These are phyloP conservation scores for Arachnomyces sp. DNA, from an alignment of 2,329 filamentous ascomycete species.

Conservation along the genomic window DNA sequence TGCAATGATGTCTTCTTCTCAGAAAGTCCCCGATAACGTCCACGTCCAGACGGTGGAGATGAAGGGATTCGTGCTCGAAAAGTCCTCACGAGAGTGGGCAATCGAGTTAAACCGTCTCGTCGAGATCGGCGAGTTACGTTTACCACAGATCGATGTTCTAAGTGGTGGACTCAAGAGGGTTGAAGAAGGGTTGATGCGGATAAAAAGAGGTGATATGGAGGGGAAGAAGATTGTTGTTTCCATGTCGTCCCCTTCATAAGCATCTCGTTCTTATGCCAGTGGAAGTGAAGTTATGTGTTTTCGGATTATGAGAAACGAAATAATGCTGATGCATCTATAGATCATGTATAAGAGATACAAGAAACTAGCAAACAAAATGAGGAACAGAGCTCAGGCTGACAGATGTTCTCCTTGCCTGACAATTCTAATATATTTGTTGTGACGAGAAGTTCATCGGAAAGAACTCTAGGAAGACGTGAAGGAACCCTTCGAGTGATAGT, in stretches of 20 bases:
- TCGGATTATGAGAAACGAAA: no score
- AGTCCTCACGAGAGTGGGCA: conserved; percentile 20
- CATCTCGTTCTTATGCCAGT: no score
- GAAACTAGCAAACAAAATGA: no score
- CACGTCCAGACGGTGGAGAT: conserved; percentile 32
- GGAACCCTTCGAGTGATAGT: no score
- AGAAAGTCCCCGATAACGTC: conserved; percentile 22
- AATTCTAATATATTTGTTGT: no score
- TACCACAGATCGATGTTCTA: conserved; percentile 27
- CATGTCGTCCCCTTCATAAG: conserved; percentile 4
- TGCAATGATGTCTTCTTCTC: conserved; percentile 25
- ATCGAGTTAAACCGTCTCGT: conserved; percentile 26
- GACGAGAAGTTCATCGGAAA: no score
- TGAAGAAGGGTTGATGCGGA: conserved; percentile 23
- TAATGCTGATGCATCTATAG: no score
- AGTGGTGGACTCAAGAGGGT: conserved; percentile 28
- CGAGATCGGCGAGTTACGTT: conserved; percentile 17
- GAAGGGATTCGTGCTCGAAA: conserved; percentile 34
- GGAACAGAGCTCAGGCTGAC: no score
- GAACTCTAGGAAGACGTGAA: no score
- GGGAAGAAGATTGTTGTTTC: conserved; percentile 29
- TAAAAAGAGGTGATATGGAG: conserved; percentile 28
- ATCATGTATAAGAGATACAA: no score
- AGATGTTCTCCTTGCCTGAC: no score
- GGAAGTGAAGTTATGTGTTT: no score